Percentiles rank a stretch among this genome's conserved stretches.
Conservation (phyloP, 129 eudicot species). For the Escallonia rubra region DNA sequence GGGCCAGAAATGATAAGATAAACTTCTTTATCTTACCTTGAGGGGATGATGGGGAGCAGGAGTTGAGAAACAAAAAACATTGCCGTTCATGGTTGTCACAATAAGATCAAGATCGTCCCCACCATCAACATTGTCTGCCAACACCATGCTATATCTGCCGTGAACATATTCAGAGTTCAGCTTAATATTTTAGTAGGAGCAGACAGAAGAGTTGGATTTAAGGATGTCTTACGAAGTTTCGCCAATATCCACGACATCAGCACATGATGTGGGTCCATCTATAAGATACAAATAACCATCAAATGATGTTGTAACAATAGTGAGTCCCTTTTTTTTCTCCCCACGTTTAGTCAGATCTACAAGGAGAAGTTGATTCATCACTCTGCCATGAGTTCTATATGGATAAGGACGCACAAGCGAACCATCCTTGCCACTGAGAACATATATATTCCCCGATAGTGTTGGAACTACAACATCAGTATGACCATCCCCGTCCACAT, state of each 20-base stretch:
- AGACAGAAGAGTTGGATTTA: constrained; percentile 11
- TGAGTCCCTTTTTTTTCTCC: constrained; percentile 88
- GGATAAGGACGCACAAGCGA: constrained; percentile 81
- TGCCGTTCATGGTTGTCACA: constrained; percentile 98
- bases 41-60: constrained; percentile 95
- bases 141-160: constrained; percentile 97
- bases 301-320: constrained; percentile 84
- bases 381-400: constrained; percentile 98
- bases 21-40: constrained; percentile 50
- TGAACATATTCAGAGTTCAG: constrained; percentile 10
- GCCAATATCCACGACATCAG: constrained; percentile 98
- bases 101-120: constrained; percentile 99
- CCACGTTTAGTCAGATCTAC: constrained; percentile 84
- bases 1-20: not conserved
- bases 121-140: constrained; percentile 98
- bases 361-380: constrained; percentile 88
- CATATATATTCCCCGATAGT: constrained; percentile 86
- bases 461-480: constrained; percentile 97
- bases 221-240: constrained; percentile 86
- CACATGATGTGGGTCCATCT: constrained; percentile 96
- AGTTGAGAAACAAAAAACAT: constrained; percentile 95
- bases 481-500: constrained; percentile 97
- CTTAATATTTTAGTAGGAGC: not conserved
- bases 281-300: constrained; percentile 97
- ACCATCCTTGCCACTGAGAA: constrained; percentile 91